Base-by-base conservation (phyloP, 140 eudicot genomes). In the Oenanthe javanica region DNA sequence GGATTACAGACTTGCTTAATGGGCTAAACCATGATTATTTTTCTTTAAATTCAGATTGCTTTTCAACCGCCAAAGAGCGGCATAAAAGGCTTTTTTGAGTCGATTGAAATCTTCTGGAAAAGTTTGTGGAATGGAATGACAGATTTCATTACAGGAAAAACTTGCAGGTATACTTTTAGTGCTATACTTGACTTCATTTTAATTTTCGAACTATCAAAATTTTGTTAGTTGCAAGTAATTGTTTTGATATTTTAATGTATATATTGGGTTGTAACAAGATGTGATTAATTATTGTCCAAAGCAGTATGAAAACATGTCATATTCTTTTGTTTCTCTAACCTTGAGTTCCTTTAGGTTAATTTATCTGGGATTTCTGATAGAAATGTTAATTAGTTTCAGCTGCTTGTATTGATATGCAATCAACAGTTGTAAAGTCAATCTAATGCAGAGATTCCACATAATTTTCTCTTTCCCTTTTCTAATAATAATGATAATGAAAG, bases 61-160 rank as follows among this genome's bases (percentile, higher is more conserved):
- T 94, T 89, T 89, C 89, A 87, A 85, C 93, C 90, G 43, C 92
- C 92, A 51, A 84, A 85, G 86, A 63, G 88, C 49, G 85, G 79
- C 57, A 72, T 76, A 43, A 85, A 81, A 80, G 93, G 98, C 13
- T 89, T 87, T 82, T 90, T 90, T 83, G 95, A 83, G 72, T 85
- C 93, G 14, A 84, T 92, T 71, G 92, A 86, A 84, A 89, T 84
- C 11, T 78, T 89, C 23, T 94, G 97, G 97, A 87, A 84, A 81
- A 83, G 78, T 23, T 61, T 92, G 43, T 94, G 97, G 97, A 79
- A 79, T 75, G 80, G 79, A 77, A 73, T 90, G 89, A 80, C 90
- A 16, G 97, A 94, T 86, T 90, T 92, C 74, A 80, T 92, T 79
- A 87, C 95, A 6, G 97, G 98, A 66, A 87, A 83, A 82, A 83